A percentile compares a stretch with the other conserved stretches of the same genome.
Conservation (phyloP, 2,329 filamentous ascomycete genomes). For the Microdochium paspali region DNA sequence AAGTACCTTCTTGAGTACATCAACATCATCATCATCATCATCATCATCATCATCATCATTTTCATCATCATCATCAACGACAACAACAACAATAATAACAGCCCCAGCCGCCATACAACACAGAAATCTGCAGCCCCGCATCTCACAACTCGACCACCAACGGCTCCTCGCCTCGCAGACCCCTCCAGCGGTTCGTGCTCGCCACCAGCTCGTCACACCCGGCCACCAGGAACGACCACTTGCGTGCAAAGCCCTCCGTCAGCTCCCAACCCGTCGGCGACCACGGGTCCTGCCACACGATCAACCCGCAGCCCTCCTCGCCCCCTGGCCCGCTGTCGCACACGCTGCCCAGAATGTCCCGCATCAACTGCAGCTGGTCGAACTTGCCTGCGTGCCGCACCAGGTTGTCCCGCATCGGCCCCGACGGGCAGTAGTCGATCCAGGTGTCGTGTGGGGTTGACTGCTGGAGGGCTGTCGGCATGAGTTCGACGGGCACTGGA, state of each 20-base stretch:
- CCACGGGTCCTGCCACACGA: constrained; percentile 10
- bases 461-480: constrained; percentile 13
- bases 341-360: constrained; percentile 1
- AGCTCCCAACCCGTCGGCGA: constrained; percentile 7
- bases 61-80: too few species aligned
- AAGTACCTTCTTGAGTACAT: too few species aligned
- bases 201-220: constrained; percentile 6
- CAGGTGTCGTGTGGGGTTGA: constrained; percentile 12
- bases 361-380: constrained; percentile 6
- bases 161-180: constrained; percentile 6
- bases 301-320: constrained; percentile 1
- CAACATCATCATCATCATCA: too few species aligned
- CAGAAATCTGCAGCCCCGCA: not conserved
- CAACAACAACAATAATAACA: too few species aligned
- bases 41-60: too few species aligned
- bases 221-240: constrained; percentile 5
- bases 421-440: constrained; percentile 12
- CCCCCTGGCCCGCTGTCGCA: constrained; percentile 1
- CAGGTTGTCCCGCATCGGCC: constrained; percentile 12
- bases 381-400: constrained; percentile 6
- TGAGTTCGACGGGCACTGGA: constrained; percentile 10
- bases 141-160: constrained; percentile 3
- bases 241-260: constrained; percentile 5
- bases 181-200: constrained; percentile 9
- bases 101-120: not conserved